A percentile compares a stretch with the other conserved stretches of the same genome.
phyloP scores from a whole-genome alignment of 257 asterid species.

The Solanum etuberosum region DNA sequence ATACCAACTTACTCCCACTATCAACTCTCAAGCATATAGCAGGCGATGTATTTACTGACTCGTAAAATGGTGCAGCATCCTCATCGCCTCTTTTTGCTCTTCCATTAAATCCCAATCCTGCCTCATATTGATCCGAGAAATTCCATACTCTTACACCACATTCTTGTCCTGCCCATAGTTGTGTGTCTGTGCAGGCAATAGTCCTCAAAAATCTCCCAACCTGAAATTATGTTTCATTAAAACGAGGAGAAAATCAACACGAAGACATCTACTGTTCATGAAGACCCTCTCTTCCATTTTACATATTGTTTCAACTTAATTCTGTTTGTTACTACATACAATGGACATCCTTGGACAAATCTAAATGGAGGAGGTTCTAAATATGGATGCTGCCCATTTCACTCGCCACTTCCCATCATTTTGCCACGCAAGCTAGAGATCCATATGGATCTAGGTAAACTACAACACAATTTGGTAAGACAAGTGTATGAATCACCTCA shows the following conservation, averaged over 20 bases:
- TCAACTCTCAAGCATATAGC: slow-evolving; percentile 65
- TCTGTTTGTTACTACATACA: background rate
- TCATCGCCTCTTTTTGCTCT: slow-evolving; percentile 82
- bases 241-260: background rate
- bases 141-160: slow-evolving; percentile 91
- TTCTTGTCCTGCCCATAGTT: slow-evolving; percentile 95
- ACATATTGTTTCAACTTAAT: background rate
- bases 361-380: background rate
- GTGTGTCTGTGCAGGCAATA: slow-evolving; percentile 65
- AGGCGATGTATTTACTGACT: slow-evolving; percentile 61
- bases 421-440: background rate
- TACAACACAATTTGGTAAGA: background rate
- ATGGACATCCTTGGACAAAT: background rate
- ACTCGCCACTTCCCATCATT: background rate
- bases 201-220: slow-evolving; percentile 72
- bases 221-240: background rate
- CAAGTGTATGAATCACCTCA: background rate
- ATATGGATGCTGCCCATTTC: background rate
- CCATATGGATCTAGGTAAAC: background rate
- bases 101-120: slow-evolving; percentile 58
- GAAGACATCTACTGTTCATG: background rate
- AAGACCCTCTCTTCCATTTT: background rate
- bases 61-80: slow-evolving; percentile 86
- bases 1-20: slow-evolving; percentile 65
- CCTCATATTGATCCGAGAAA: slow-evolving; percentile 54